Percentiles rank a stretch among this genome's conserved stretches.
phyloP scores from a whole-genome alignment of 208 protist genomes.

The Acanthamoeba culbertsoni region DNA sequence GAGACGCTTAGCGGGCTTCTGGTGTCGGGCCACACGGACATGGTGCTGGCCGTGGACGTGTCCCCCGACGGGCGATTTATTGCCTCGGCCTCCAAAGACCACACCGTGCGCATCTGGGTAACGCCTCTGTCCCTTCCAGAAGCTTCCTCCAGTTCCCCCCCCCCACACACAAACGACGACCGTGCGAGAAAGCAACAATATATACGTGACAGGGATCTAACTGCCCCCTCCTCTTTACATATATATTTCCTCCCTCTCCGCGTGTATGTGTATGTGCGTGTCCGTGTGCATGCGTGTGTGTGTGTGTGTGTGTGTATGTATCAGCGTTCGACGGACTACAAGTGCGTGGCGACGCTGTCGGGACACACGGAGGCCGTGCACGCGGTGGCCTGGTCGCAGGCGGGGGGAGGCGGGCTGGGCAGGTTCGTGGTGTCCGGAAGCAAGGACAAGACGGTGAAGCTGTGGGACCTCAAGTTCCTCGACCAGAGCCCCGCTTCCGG shows the following conservation, averaged over 20 bases:
- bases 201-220: too few relatives aligned
- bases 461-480: constrained; percentile 65
- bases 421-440: constrained; percentile 71
- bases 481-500: not conserved
- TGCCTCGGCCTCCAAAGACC: constrained; percentile 78
- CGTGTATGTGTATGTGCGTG: too few relatives aligned
- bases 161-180: too few relatives aligned
- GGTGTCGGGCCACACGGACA: constrained; percentile 74
- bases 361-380: constrained; percentile 78
- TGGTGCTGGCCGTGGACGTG: constrained; percentile 78
- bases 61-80: constrained; percentile 62
- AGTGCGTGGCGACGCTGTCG: constrained; percentile 31
- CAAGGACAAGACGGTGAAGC: constrained; percentile 80
- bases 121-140: not conserved
- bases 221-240: too few relatives aligned
- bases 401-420: not conserved
- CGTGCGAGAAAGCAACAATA: too few relatives aligned
- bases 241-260: too few relatives aligned
- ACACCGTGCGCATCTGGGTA: constrained; percentile 75
- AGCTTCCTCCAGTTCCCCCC: not conserved
- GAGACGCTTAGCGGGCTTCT: not conserved
- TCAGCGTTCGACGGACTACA: not conserved
- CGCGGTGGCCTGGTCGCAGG: constrained; percentile 65
- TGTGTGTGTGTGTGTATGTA: too few relatives aligned
- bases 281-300: too few relatives aligned